Base-by-base conservation (phyloP, 495 filamentous ascomycete species). In the Hypomontagnella monticulosa region DNA sequence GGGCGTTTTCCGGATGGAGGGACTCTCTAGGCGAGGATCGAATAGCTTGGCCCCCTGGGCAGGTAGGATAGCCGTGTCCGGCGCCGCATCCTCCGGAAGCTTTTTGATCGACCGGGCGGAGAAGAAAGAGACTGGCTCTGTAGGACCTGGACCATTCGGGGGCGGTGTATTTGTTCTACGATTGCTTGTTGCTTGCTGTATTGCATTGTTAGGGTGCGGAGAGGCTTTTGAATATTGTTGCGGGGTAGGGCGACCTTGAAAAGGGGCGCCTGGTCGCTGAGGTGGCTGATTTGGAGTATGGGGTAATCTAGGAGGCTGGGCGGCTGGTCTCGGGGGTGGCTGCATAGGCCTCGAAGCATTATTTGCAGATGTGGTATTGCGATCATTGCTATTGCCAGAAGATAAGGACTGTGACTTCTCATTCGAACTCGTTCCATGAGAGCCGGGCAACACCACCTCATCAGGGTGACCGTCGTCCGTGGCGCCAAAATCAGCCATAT, bases 1-100 rank as follows among this genome's bases (percentile, higher is more conserved):
- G 0, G 90, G 88, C 3, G 93, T 97, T 70, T 94, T 93, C 30
- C 91, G 88, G 59, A 97, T 94, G 0, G 91, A 93, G 0, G 93
- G 91, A 61, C 90, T 93, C 65, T 96, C 92, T 4, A 87, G 82
- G 55, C 89, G 85, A 2, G 92, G 92, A 71, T 97, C 91, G 75
- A 97, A 97, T 47, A 80, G 79, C 4, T 85, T 83, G 6, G 82
- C 83, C 12, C 67, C 74, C 34, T 79, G 73, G 7, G 75, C 75
- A 6, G 67, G 55, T 10, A 85, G 80, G 4, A 76, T 71, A 14
- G 73, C 61, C 14, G 55, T 18, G 14, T 70, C 69, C 34, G 47
- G 61, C 11, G 77, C 50, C 1, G 70, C 63, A 11, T 71, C 73
- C 42, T 78, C 78, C 0, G 78, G 71, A 2, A 79, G 32, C 15